These are phyloP conservation scores for Hypoxylon sp. DNA, from an alignment of 2,329 filamentous ascomycete genomes.

Conservation along the genomic window DNA sequence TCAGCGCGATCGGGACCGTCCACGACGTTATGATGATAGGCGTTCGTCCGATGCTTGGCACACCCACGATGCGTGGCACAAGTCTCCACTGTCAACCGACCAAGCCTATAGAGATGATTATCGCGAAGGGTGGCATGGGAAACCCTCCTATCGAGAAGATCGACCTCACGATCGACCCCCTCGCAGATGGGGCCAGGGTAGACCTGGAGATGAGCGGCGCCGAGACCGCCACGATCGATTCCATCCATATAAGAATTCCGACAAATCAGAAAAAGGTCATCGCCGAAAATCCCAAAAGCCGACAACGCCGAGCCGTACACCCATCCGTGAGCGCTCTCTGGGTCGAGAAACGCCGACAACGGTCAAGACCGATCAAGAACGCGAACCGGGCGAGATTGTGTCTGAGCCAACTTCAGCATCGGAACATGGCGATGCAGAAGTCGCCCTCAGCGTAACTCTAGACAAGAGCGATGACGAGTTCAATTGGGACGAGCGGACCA, in stretches of 20 bases:
- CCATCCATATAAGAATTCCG: slow-evolving; percentile 35
- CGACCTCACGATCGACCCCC: slow-evolving; percentile 36
- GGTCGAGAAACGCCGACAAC: slow-evolving; percentile 22
- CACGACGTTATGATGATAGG: slow-evolving; percentile 38
- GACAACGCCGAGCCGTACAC: slow-evolving; percentile 24
- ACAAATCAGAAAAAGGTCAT: slow-evolving; percentile 35
- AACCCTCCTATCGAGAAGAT: slow-evolving; percentile 39
- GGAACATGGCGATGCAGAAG: slow-evolving; percentile 34
- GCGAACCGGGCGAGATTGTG: slow-evolving; percentile 46
- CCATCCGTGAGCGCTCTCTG: slow-evolving; percentile 24
- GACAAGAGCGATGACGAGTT: slow-evolving; percentile 46
- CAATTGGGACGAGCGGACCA: slow-evolving; percentile 48
- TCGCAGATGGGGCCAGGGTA: slow-evolving; percentile 40
- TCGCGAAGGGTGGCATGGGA: slow-evolving; percentile 28
- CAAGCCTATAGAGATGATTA: slow-evolving; percentile 34
- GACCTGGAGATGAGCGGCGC: slow-evolving; percentile 34
- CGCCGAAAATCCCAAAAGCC: slow-evolving; percentile 31
- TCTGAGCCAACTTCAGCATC: slow-evolving; percentile 40
- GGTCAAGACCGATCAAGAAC: slow-evolving; percentile 36
- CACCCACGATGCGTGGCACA: slow-evolving; percentile 35
- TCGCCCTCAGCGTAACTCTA: neutral
- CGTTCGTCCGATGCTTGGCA: slow-evolving; percentile 38
- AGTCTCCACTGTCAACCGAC: slow-evolving; percentile 22
- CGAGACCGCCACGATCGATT: slow-evolving; percentile 41
- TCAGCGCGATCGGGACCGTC: slow-evolving; percentile 36